phyloP scores from a whole-genome alignment of 78 protist genomes.

The Isochrysis galbana region DNA sequence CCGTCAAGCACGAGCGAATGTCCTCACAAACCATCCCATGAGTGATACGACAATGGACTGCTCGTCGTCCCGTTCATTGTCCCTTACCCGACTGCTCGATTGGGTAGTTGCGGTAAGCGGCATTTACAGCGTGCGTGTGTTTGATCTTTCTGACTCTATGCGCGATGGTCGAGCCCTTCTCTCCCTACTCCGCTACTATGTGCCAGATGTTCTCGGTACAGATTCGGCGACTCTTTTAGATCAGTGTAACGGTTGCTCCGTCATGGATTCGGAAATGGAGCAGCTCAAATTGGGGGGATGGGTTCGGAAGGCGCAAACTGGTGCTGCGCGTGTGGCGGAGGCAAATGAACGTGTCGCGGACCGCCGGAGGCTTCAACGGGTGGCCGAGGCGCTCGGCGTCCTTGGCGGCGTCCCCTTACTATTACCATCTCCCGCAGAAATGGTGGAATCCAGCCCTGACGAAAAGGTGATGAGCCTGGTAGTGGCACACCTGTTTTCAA shows the following conservation, averaged over 20 bases:
- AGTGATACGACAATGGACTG: no score
- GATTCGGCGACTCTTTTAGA: not conserved
- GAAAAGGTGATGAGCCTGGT: not conserved
- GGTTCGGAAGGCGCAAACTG: not conserved
- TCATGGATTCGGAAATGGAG: no score
- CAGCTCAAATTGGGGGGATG: not conserved
- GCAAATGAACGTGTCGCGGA: not conserved
- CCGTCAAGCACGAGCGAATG: no score
- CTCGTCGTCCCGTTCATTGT: no score
- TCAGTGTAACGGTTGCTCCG: no score
- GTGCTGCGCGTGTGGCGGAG: not conserved
- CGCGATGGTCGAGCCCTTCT: not conserved
- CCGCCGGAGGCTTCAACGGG: not conserved
- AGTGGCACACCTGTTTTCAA: not conserved
- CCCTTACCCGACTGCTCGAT: not conserved
- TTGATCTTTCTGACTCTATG: not conserved
- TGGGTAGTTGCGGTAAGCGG: not conserved
- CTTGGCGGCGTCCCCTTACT: conserved; percentile 2
- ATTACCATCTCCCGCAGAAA: not conserved
- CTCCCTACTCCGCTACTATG: not conserved
- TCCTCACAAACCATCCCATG: no score
- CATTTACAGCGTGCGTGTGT: not conserved
- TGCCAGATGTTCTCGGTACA: not conserved
- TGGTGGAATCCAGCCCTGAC: not conserved
- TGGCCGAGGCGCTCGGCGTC: not conserved